Evolutionary conservation across 805 yeast species (phyloP), one percentile per base, ranked within the genome.

Genomic region (Starmerella khaoyaiensis): DNA sequence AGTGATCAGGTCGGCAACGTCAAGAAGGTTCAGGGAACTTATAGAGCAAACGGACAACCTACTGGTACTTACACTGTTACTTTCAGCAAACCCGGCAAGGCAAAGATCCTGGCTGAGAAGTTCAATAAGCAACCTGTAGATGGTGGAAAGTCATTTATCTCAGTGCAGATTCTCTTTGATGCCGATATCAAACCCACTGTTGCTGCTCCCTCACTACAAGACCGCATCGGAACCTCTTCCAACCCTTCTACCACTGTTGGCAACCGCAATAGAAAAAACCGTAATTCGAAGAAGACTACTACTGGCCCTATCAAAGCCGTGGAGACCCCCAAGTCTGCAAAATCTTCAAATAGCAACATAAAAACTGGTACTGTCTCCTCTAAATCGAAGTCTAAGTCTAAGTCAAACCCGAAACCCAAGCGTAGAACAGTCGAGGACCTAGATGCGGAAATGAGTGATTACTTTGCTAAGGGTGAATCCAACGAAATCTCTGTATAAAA

Each of bases 391-490:
- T 38, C 42, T 26, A 46, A 45, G 48, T 37, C 37, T 31, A 53
- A 52, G 47, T 23, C 26, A 33, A 38, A 47, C 46, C 42, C 45
- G 25, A 41, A 57, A 49, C 66, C 69, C 42, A 68, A 66, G 43
- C 68, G 70, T 63, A 84, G 84, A 71, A 75, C 94, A 36, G 68
- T 80, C 47, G 97, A 81, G 60, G 87, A 90, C 63, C 74, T 87
- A 57, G 98, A 90, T 63, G 94, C 86, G 58, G 97, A 87, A 66
- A 87, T 90, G 98, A 79, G 84, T 46, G 97, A 86, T 58, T 87
- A 87, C 65, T 86, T 87, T 46, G 57, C 51, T 28, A 51, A 47
- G 17, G 44, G 47, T 17, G 49, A 48, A 26, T 39, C 45, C 36
- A 44, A 40, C 28, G 51, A 45, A 32, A 48, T 48, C 35, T 34